phyloP scores from a whole-genome alignment of 176 grass and related monocot species.

The Pontederia paniculata region DNA sequence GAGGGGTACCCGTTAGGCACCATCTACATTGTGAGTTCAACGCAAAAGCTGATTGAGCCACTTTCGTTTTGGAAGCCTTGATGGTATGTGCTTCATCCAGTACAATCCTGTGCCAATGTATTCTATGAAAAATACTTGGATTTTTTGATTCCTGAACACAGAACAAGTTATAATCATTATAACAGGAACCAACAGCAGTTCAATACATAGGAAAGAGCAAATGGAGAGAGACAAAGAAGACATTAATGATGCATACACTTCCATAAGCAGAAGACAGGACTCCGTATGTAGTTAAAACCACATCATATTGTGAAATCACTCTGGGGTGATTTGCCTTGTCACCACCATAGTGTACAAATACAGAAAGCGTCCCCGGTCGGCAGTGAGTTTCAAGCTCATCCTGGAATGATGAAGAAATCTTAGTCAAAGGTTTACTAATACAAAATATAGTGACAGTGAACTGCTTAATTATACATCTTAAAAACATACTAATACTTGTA shows the following conservation, averaged over 20 bases:
- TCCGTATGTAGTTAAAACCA: slow-evolving; percentile 79
- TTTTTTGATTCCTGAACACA: slow-evolving; percentile 27
- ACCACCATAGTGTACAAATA: slow-evolving; percentile 84
- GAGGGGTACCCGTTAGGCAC: slow-evolving; percentile 90
- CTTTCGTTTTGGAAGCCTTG: slow-evolving; percentile 64
- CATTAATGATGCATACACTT: slow-evolving; percentile 28
- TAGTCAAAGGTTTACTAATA: too few species aligned
- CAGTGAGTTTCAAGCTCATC: slow-evolving; percentile 80
- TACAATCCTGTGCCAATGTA: slow-evolving; percentile 80
- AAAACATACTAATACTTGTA: too few species aligned
- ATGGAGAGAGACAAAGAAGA: neutral
- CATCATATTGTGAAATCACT: slow-evolving; percentile 47
- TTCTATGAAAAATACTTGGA: slow-evolving; percentile 59
- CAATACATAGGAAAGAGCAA: neutral
- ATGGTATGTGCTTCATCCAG: slow-evolving; percentile 90
- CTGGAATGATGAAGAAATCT: too few species aligned
- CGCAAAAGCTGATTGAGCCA: slow-evolving; percentile 54
- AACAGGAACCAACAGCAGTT: slow-evolving; percentile 1
- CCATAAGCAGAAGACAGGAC: slow-evolving; percentile 47
- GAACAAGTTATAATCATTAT: neutral
- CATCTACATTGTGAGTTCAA: slow-evolving; percentile 72
- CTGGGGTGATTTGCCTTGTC: slow-evolving; percentile 43
- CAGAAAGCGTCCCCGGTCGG: slow-evolving; percentile 44
- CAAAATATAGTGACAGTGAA: too few species aligned
- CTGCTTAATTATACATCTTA: too few species aligned